Evolutionary conservation across 1,284 basidiomycete genomes (phyloP).

Genomic region (Takashimella tepidaria): DNA sequence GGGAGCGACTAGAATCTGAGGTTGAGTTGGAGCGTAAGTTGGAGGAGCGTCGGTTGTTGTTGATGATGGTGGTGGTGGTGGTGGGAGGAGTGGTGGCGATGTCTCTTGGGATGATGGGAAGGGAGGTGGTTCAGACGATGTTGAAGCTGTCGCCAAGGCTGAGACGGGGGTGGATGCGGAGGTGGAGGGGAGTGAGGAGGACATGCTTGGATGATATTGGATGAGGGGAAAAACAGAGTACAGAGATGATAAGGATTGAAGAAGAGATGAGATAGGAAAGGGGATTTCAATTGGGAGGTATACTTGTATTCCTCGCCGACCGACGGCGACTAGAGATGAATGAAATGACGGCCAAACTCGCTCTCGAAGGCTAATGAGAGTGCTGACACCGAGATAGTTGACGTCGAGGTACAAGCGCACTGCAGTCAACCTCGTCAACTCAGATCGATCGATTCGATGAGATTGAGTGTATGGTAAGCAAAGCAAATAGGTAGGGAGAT

Average conservation of each 20-base stretch:
- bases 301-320: no score
- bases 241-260: background rate
- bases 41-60: slow-evolving; percentile 18
- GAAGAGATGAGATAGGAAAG: background rate
- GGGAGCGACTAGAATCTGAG: slow-evolving; percentile 41
- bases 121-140: background rate
- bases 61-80: background rate
- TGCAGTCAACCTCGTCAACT: no score
- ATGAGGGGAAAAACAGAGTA: background rate
- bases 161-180: slow-evolving; percentile 2
- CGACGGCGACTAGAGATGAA: no score
- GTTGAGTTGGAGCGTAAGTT: slow-evolving; percentile 35
- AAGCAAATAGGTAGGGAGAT: no score
- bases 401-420: no score
- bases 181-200: slow-evolving; percentile 3
- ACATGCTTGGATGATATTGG: background rate
- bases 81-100: background rate
- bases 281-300: no score
- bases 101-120: slow-evolving; percentile 4
- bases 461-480: no score
- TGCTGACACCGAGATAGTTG: no score
- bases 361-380: no score
- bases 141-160: slow-evolving; percentile 3
- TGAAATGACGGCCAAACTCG: no score
- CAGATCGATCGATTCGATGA: no score